phyloP scores from a whole-genome alignment of 2,329 filamentous ascomycete genomes.

The Aspergillus fischeri region DNA sequence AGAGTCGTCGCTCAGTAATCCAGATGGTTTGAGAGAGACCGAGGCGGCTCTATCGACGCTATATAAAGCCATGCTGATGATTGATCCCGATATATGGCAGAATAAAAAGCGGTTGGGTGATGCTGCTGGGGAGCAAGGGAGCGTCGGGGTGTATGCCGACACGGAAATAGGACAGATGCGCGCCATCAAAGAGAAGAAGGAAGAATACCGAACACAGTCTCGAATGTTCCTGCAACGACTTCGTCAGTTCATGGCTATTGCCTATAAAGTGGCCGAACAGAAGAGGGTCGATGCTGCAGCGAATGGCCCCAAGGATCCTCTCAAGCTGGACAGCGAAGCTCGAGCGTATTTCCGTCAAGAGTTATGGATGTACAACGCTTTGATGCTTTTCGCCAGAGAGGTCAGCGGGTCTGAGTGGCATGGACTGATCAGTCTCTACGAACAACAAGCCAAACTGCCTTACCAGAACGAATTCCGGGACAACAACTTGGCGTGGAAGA shows the following conservation, averaged over 20 bases:
- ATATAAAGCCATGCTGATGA: slow-evolving; percentile 90
- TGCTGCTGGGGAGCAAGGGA: slow-evolving; percentile 33
- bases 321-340: slow-evolving; percentile 65
- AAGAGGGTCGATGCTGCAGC: slow-evolving; percentile 62
- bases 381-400: slow-evolving; percentile 85
- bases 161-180: slow-evolving; percentile 80
- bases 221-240: slow-evolving; percentile 72
- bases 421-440: slow-evolving; percentile 72
- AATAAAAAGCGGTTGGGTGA: slow-evolving; percentile 48
- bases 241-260: slow-evolving; percentile 74
- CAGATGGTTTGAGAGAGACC: slow-evolving; percentile 68
- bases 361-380: slow-evolving; percentile 82
- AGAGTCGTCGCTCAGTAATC: slow-evolving; percentile 67
- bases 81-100: slow-evolving; percentile 73
- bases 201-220: slow-evolving; percentile 77
- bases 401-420: slow-evolving; percentile 80
- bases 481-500: slow-evolving; percentile 74
- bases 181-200: slow-evolving; percentile 89
- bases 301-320: slow-evolving; percentile 36
- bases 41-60: slow-evolving; percentile 74
- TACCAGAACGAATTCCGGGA: slow-evolving; percentile 81
- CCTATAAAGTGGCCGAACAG: slow-evolving; percentile 71
- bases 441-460: slow-evolving; percentile 67
- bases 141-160: slow-evolving; percentile 60
- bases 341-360: slow-evolving; percentile 68